phyloP scores from a whole-genome alignment of 768 basidiomycete species.

The Cubamyces sp. region DNA sequence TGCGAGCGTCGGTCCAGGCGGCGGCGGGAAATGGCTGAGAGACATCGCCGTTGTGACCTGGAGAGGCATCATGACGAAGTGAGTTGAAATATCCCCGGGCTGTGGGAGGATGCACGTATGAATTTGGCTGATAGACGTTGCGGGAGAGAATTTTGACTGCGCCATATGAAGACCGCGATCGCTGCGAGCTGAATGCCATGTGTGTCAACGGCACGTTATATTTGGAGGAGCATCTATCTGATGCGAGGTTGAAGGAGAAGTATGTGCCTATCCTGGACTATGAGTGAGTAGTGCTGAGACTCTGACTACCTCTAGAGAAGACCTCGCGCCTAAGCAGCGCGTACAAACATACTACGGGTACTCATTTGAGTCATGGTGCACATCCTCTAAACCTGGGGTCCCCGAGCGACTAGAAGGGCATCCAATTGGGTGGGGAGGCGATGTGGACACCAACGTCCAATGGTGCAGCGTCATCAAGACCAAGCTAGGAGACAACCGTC shows the following conservation, averaged over 20 bases:
- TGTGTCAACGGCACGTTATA: conserved; percentile 67
- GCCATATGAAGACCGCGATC: conserved; percentile 81
- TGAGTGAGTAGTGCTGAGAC: no score
- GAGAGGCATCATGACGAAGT: conserved; percentile 89
- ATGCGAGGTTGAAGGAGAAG: conserved; percentile 66
- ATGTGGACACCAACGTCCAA: conserved; percentile 86
- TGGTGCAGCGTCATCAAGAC: conserved; percentile 92
- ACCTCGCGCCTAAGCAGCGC: conserved; percentile 65
- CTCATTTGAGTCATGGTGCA: conserved; percentile 89
- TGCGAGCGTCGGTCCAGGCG: conserved; percentile 29
- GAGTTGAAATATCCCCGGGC: conserved; percentile 30
- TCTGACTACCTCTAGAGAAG: conserved; percentile 48
- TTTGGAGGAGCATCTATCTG: conserved; percentile 71
- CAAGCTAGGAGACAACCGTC: conserved; percentile 69
- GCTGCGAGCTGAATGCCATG: conserved; percentile 88
- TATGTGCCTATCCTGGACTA: conserved; percentile 38
- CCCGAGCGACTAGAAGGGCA: conserved; percentile 22
- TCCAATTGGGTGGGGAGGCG: conserved; percentile 68
- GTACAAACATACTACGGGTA: conserved; percentile 82
- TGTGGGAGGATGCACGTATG: background rate
- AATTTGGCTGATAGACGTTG: conserved; percentile 17
- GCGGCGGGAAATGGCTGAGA: conserved; percentile 38
- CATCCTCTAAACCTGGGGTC: conserved; percentile 41
- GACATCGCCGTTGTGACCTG: conserved; percentile 68
- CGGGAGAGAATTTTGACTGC: conserved; percentile 75